phyloP scores from a whole-genome alignment of 331 rosid genomes.

The Erythrophleum ivorense region DNA sequence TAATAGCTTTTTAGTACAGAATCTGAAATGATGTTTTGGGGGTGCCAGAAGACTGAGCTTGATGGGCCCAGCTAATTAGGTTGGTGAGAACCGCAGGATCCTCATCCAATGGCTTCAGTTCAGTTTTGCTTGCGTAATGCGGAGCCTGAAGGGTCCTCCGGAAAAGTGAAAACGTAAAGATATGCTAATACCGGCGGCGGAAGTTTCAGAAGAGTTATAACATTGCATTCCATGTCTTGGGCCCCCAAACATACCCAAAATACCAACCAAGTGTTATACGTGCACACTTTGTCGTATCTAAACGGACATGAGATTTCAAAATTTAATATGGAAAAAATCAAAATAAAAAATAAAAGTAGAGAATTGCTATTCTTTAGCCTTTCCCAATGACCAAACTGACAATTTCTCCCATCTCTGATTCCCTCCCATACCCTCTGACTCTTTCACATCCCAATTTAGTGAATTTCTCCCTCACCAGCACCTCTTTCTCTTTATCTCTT shows the following conservation, averaged over 20 bases:
- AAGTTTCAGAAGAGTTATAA: not conserved
- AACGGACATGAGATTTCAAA: conserved; percentile 30
- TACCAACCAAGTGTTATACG: not conserved
- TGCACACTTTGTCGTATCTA: not conserved
- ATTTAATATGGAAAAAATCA: not conserved
- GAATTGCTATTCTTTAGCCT: conserved; percentile 49
- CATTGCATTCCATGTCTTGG: not conserved
- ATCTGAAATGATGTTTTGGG: not conserved
- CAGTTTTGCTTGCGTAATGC: conserved; percentile 7
- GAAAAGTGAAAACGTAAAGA: not conserved
- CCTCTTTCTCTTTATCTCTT: conserved; percentile 27
- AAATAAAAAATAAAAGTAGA: not conserved
- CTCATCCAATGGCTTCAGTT: not conserved
- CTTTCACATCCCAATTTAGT: conserved; percentile 50
- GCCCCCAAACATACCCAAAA: not conserved
- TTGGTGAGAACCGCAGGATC: not conserved
- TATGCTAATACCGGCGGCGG: not conserved
- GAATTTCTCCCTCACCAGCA: conserved; percentile 45
- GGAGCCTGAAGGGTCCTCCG: not conserved
- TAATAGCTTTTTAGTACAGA: no score
- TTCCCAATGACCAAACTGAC: conserved; percentile 56
- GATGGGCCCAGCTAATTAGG: not conserved
- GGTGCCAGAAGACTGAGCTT: not conserved
- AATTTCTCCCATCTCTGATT: conserved; percentile 43
- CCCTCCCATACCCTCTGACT: conserved; percentile 47